phyloP scores from a whole-genome alignment of 495 filamentous ascomycete genomes.

The Mytilinidion resinicola region DNA sequence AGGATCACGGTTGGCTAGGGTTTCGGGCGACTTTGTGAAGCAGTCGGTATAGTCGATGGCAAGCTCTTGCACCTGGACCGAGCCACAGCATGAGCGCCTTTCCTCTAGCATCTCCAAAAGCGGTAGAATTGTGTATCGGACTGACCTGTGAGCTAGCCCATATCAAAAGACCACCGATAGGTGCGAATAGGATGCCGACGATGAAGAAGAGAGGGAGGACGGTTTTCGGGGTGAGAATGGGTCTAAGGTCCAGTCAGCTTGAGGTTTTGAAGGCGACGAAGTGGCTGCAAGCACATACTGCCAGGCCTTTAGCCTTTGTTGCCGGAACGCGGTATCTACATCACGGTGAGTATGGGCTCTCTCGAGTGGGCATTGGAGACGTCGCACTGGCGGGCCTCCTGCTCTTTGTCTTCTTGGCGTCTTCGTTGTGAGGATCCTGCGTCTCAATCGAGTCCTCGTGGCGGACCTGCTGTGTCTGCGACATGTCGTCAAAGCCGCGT shows the following conservation, averaged over 20 bases:
- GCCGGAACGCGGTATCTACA: slow-evolving; percentile 82
- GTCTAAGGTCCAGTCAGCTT: slow-evolving; percentile 45
- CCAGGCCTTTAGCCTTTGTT: slow-evolving; percentile 91
- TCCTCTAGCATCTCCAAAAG: too few species aligned
- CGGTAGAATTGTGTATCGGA: not conserved
- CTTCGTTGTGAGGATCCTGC: slow-evolving; percentile 40
- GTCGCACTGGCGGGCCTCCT: slow-evolving; percentile 74
- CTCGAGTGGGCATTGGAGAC: not conserved
- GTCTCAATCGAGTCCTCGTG: slow-evolving; percentile 41
- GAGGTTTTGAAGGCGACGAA: not conserved
- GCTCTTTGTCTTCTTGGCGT: slow-evolving; percentile 73
- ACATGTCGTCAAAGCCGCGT: slow-evolving; percentile 29
- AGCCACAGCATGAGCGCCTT: too few species aligned
- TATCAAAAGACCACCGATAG: slow-evolving; percentile 75
- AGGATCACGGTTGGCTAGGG: slow-evolving; percentile 13
- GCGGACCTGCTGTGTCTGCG: slow-evolving; percentile 33
- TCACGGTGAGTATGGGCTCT: slow-evolving; percentile 5
- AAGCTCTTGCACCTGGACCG: slow-evolving; percentile 74
- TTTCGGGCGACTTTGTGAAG: slow-evolving; percentile 43
- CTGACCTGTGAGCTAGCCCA: slow-evolving; percentile 72
- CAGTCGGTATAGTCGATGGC: slow-evolving; percentile 86
- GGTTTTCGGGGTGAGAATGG: slow-evolving; percentile 88
- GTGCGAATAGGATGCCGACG: slow-evolving; percentile 79
- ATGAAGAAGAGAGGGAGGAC: slow-evolving; percentile 85
- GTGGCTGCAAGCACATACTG: slow-evolving; percentile 50